These are phyloP conservation scores for Cylindrotheca closterium DNA, from an alignment of 108 stramenopile species.

Conservation along the genomic window DNA sequence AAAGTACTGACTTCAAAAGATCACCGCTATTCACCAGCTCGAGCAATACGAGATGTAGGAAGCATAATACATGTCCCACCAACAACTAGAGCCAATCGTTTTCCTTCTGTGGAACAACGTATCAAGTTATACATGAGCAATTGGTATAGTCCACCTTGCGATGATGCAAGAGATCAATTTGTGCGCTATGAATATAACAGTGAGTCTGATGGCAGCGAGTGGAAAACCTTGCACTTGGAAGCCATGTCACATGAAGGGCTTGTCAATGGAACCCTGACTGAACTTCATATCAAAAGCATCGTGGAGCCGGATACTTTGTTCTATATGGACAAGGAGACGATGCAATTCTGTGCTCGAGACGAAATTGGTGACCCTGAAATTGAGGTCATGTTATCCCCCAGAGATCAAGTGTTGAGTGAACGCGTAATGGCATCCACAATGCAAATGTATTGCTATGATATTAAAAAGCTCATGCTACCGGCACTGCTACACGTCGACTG, in stretches of 20 bases:
- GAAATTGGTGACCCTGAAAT: slow-evolving; percentile 19
- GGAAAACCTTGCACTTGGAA: slow-evolving; percentile 19
- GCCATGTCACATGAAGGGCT: slow-evolving; percentile 12
- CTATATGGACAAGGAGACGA: slow-evolving; percentile 34
- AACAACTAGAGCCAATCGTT: slow-evolving; percentile 39
- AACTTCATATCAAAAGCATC: slow-evolving; percentile 17
- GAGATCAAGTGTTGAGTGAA: slow-evolving; percentile 5
- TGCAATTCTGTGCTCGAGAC: slow-evolving; percentile 31
- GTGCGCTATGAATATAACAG: slow-evolving; percentile 22
- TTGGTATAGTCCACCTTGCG: slow-evolving; percentile 64
- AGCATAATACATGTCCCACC: neutral
- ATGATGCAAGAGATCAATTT: slow-evolving; percentile 4
- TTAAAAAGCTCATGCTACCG: slow-evolving; percentile 29
- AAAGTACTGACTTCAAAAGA: too few relatives aligned
- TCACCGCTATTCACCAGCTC: too few relatives aligned
- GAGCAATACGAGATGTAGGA: too few relatives aligned
- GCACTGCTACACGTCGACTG: slow-evolving; percentile 30
- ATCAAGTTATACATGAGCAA: slow-evolving; percentile 65
- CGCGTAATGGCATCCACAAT: slow-evolving; percentile 47
- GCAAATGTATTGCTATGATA: slow-evolving; percentile 54
- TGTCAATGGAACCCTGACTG: slow-evolving; percentile 23
- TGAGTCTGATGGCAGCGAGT: slow-evolving; percentile 1
- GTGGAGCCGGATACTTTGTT: slow-evolving; percentile 46
- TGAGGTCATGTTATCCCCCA: neutral
- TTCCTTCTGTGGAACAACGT: slow-evolving; percentile 72